A percentile compares a stretch with the other conserved stretches of the same genome.
Conservation (phyloP, 1,284 basidiomycete species). For the Cutaneotrichosporon dermatis region DNA sequence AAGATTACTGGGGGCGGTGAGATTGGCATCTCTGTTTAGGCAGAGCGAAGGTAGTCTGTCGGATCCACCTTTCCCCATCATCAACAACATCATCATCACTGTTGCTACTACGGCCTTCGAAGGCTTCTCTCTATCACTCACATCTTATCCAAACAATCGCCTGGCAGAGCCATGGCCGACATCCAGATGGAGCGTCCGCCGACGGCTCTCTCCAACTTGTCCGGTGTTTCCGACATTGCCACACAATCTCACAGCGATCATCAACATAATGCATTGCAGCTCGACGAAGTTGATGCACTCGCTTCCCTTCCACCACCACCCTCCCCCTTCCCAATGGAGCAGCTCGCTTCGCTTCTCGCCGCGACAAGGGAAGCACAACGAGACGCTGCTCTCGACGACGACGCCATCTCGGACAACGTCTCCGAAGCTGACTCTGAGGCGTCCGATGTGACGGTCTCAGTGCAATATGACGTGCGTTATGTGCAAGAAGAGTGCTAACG, state of each 20-base stretch:
- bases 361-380: not conserved
- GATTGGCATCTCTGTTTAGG: no score
- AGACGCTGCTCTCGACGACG: not conserved
- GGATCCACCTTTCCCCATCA: no score
- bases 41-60: no score
- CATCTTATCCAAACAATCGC: no score
- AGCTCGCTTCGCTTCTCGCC: conserved; percentile 1
- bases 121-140: no score
- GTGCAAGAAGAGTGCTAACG: not conserved
- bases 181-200: not conserved
- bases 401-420: not conserved
- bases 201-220: not conserved
- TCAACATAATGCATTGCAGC: not conserved
- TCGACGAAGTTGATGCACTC: conserved; percentile 6
- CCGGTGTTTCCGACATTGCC: not conserved
- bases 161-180: not conserved
- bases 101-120: no score
- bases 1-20: no score
- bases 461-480: conserved; percentile 1
- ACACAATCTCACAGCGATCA: not conserved
- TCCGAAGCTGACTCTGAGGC: not conserved
- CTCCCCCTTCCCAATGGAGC: conserved; percentile 28
- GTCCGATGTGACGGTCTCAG: not conserved
- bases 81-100: no score
- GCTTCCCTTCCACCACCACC: conserved; percentile 29